A percentile compares a stretch with the other conserved stretches of the same genome.
Evolutionary conservation across 2,329 filamentous ascomycete genomes (phyloP).

Genomic region (Trichoderma brevicompactum): DNA sequence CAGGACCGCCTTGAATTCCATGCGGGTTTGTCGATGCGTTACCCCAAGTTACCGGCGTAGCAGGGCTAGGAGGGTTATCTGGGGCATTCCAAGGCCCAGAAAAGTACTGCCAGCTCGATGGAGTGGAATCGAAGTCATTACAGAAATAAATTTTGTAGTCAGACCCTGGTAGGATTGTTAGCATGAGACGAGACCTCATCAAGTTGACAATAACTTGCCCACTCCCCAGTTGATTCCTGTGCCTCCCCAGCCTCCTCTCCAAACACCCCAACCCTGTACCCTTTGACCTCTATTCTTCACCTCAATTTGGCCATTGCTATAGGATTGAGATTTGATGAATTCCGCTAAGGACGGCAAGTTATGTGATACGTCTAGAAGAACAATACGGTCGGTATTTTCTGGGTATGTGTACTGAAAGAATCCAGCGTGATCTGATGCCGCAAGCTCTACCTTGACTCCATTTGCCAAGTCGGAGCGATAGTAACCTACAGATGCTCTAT

Average conservation of each 20-base stretch:
- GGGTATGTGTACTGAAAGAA: slow-evolving; percentile 59
- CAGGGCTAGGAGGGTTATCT: slow-evolving; percentile 34
- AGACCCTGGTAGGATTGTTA: slow-evolving; percentile 1
- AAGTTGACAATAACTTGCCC: neutral
- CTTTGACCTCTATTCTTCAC: slow-evolving; percentile 44
- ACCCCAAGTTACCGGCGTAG: slow-evolving; percentile 49
- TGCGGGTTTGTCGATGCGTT: slow-evolving; percentile 56
- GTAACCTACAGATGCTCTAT: slow-evolving; percentile 57
- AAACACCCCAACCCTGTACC: slow-evolving; percentile 54
- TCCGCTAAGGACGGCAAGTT: slow-evolving; percentile 49
- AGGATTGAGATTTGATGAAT: slow-evolving; percentile 44
- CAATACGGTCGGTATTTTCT: slow-evolving; percentile 43
- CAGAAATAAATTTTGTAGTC: slow-evolving; percentile 33
- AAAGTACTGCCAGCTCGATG: slow-evolving; percentile 43
- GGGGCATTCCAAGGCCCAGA: slow-evolving; percentile 35
- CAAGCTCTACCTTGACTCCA: slow-evolving; percentile 54
- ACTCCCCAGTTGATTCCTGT: slow-evolving; percentile 27
- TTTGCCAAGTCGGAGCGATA: slow-evolving; percentile 56
- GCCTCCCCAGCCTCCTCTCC: slow-evolving; percentile 33
- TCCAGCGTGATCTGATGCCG: slow-evolving; percentile 53
- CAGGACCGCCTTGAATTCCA: slow-evolving; percentile 54
- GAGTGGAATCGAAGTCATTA: slow-evolving; percentile 32
- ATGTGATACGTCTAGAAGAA: slow-evolving; percentile 55
- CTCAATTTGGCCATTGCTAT: slow-evolving; percentile 47
- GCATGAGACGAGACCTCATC: neutral